phyloP scores from a whole-genome alignment of 371 early-diverging fungal genomes.

The Circinella minor region DNA sequence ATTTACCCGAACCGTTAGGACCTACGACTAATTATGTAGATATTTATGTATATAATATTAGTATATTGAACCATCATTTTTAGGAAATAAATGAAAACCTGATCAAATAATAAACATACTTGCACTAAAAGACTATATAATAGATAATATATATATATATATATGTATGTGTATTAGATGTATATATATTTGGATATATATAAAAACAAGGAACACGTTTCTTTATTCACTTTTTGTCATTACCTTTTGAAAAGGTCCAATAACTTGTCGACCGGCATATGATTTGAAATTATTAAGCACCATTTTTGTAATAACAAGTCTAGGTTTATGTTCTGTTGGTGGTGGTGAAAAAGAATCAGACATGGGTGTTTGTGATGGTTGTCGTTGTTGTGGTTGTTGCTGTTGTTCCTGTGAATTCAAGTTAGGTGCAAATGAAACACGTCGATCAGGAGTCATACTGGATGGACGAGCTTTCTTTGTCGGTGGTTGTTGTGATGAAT shows the following conservation, averaged over 20 bases:
- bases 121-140: slow-evolving; percentile 53
- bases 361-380: background rate
- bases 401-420: background rate
- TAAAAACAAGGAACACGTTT: too few relatives aligned
- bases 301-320: slow-evolving; percentile 93
- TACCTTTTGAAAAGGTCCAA: slow-evolving; percentile 98
- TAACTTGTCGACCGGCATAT: slow-evolving; percentile 89
- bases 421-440: slow-evolving; percentile 15
- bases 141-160: background rate
- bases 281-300: slow-evolving; percentile 96
- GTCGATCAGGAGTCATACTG: slow-evolving; percentile 7
- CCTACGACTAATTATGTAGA: slow-evolving; percentile 77
- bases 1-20: slow-evolving; percentile 99
- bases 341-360: slow-evolving; percentile 5
- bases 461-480: slow-evolving; percentile 5
- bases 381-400: background rate
- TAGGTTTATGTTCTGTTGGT: slow-evolving; percentile 41
- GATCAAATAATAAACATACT: slow-evolving; percentile 23
- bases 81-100: too few relatives aligned
- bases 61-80: too few relatives aligned
- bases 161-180: too few relatives aligned
- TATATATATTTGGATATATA: too few relatives aligned
- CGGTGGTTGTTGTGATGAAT: background rate
- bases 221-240: slow-evolving; percentile 8
- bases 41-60: background rate